Evolutionary conservation across 371 early-diverging fungal species (phyloP), one percentile per base, ranked within the genome.

Genomic region (Apophysomyces trapeziformis): DNA sequence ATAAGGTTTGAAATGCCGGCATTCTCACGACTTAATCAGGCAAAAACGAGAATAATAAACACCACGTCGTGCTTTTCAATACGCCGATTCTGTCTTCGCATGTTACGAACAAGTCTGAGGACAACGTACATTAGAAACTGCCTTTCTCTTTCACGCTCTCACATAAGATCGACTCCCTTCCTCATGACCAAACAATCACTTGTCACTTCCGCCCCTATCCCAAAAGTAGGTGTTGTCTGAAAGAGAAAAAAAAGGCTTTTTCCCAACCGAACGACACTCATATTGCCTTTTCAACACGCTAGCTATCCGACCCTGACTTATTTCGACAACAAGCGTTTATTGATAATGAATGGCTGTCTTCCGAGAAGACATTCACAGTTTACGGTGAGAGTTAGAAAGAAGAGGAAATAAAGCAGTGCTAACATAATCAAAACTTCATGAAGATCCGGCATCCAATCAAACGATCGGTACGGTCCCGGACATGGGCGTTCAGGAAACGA

Each of bases 391-490:
- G 32, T 26, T 26, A 26, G 32, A 26, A 26, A 26, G 32, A 26
- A 26, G 2, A 26, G 63, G 14, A 12, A 8, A 7, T 46, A 35
- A 65, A 38, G 21, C 13, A 6, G 38, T n/a, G 38, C 36, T 50
- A 26, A 50, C 21, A 14, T 41, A 43, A 36, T 11, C 7, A 38
- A 60, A 14, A 47, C 38, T 38, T 61, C 9, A 12, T 7, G 12
- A 39, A 76, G 93, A 93, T 66, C 93, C 93, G 14, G 87, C 90
- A 8, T 84, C 83, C 7, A 84, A 83, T n/a, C 72, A 85, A n/a
- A 83, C 77, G 35, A 89, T 93, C 61, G 91, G 87, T 7, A 68
- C 66, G 13, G 81, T 88, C 38, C 87, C 93, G 3, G 91, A 92
- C 36, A 88, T 92, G 89, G 78, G 75, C 16, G 82, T 75, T 0